Evolutionary conservation across 2,329 filamentous ascomycete species (phyloP), one percentile per base, ranked within the genome.

Genomic region (Fusarium metavorans): DNA sequence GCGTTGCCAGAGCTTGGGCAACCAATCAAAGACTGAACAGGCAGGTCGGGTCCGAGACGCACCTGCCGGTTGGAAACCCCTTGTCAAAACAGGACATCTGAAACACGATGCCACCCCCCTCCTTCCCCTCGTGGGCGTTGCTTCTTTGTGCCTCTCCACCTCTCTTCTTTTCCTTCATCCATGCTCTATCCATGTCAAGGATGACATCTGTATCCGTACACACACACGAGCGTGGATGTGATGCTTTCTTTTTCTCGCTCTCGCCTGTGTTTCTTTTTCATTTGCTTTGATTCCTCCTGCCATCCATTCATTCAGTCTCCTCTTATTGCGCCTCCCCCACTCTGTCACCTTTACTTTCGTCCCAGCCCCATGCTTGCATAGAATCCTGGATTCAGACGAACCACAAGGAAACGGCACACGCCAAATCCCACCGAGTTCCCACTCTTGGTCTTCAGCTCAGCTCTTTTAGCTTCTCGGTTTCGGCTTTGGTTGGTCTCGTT

Each of bases 51-150:
- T 32, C 73, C 63, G 50, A 76, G 65, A 74, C 64, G 64, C 69
- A 76, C 70, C 70, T 76, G 56, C 70, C 68, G 70, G 54, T 62
- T 74, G 68, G 71, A 58, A 63, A 66, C 52, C 52, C 72, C 64
- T 52, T 74, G 72, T 72, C 58, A 14, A 64, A 63, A 72, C 35
- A 61, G 56, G 71, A 71, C 56, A 74, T 74, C 68, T 74, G 72
- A 74, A 74, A 74, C 71, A 41, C 35, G 68, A 69, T 64, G 23
- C 16, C 61, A 23, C 45, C 25, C n/a, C 64, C 37, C 59, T 64
- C 48, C 54, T 66, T 67, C 65, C 61, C 68, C 65, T 72, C 72
- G 41, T 69, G 60, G 16, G 45, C 18, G 58, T 59, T 74, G 59
- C 27, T 54, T 61, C 23, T 45, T 45, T 45, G 41, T 45, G 41